phyloP scores from a whole-genome alignment of 257 asterid genomes.

The Capsicum chinense region DNA sequence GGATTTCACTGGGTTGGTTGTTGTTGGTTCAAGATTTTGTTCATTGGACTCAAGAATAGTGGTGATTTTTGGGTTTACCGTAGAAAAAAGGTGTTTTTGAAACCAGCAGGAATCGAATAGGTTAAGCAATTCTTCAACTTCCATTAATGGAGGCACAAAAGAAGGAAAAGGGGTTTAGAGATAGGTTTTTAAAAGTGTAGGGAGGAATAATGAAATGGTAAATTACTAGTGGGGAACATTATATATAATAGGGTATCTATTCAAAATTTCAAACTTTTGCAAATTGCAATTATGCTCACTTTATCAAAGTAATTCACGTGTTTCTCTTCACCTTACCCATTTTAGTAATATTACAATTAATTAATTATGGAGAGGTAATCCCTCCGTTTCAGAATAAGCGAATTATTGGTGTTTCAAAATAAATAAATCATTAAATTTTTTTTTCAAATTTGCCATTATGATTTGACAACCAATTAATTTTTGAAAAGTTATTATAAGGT shows the following conservation, averaged over 20 bases:
- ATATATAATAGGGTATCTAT: not conserved
- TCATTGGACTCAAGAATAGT: not conserved
- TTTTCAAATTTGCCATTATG: too few species aligned
- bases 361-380: too few species aligned
- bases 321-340: too few species aligned
- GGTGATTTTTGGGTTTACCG: not conserved
- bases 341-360: too few species aligned
- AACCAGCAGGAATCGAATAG: slow-evolving; percentile 58
- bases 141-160: slow-evolving; percentile 34
- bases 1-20: too few species aligned
- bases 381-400: too few species aligned
- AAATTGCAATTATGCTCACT: slow-evolving; percentile 9
- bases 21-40: not conserved
- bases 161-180: not conserved
- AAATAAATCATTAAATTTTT: too few species aligned
- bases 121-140: slow-evolving; percentile 36
- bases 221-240: not conserved
- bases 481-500: too few species aligned
- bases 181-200: not conserved
- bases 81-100: slow-evolving; percentile 30
- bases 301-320: slow-evolving; percentile 2
- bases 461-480: too few species aligned
- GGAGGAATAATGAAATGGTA: not conserved
- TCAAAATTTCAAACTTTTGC: not conserved
- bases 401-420: too few species aligned